Base-by-base conservation (phyloP, 192 early-diverging fungal species). In the Backusella parvicylindrica region DNA sequence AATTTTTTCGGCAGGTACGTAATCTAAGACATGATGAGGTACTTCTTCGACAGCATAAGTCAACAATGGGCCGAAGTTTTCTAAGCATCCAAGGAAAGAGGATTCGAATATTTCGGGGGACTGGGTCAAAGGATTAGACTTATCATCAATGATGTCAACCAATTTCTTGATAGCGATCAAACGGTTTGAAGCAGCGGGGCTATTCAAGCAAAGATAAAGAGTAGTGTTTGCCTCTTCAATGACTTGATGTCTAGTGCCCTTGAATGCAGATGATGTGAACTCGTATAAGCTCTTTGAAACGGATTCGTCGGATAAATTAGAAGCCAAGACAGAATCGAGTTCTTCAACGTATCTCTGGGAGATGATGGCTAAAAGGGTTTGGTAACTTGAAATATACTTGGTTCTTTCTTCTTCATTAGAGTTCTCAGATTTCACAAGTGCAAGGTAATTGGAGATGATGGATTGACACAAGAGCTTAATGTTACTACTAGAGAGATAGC, bases 181-280 rank as follows among this genome's bases (percentile, higher is more conserved):
- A 9, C 96, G 88, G 26, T 95, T 87, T 13, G 87, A 84, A 0
- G 87, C 69, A 21, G 96, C 89, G 0, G 88, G 83, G 68, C 94
- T 92, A 68, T 92, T 88, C 64, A 97, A 83, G 84, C 92, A 91
- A 65, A 96, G 86, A 73, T 87, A 96, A 26, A 97, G 79, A 3
- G 94, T 95, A 1, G 94, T 95, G 63, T 89, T 88, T 5, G 88
- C 85, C 49, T 91, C 90, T 70, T 88, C 83, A 13, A 96, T 77
- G 2, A 91, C 74, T 71, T 91, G 85, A 70, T 88, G 86, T 6
- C 84, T 80, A 18, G 89, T 89, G 49, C 90, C 91, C 30, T 85
- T 75, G 74, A 91, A 90, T 11, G 82, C 81, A 38, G 80, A 75
- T 3, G 86, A 71, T 12, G 89, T 80, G 41, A 93, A 85, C 8